Percentiles rank a stretch among this genome's conserved stretches.
Evolutionary conservation across 2,329 filamentous ascomycete species (phyloP).

Genomic region (Paecilomyces sp.): DNA sequence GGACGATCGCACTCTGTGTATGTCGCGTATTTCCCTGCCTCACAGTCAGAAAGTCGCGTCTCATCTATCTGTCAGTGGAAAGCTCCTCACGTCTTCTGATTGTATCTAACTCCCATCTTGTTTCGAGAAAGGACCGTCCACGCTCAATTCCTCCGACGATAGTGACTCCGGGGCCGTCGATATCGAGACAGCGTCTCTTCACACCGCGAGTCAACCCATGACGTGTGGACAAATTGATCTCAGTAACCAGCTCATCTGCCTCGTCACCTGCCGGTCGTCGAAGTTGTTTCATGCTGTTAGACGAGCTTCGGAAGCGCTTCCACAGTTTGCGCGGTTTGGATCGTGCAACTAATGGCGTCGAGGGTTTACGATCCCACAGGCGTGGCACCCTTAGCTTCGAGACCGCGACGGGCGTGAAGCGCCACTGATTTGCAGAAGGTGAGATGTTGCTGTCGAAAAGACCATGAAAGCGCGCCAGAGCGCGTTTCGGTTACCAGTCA

Average conservation of each 20-base stretch:
- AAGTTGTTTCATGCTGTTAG: constrained; percentile 23
- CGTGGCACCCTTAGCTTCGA: constrained; percentile 26
- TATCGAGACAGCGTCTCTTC: constrained; percentile 26
- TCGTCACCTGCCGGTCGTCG: constrained; percentile 8
- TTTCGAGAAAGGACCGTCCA: constrained; percentile 32
- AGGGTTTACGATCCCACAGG: constrained; percentile 39
- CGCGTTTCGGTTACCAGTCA: not conserved
- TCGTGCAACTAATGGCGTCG: constrained; percentile 31
- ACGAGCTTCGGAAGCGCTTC: constrained; percentile 36
- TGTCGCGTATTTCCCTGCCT: constrained; percentile 1
- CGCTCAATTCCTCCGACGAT: constrained; percentile 10
- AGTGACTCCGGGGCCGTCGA: constrained; percentile 5
- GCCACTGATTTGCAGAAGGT: constrained; percentile 22
- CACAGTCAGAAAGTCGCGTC: constrained; percentile 5
- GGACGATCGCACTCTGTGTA: not conserved
- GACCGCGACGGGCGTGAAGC: constrained; percentile 35
- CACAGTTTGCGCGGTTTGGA: constrained; percentile 38
- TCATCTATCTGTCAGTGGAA: constrained; percentile 1
- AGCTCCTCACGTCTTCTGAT: constrained; percentile 23
- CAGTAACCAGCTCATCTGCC: constrained; percentile 18
- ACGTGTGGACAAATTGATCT: constrained; percentile 26
- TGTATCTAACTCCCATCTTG: constrained; percentile 31
- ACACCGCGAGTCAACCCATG: constrained; percentile 23
- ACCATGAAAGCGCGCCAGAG: not conserved
- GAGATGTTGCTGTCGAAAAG: constrained; percentile 1